Evolutionary conservation across 2,329 filamentous ascomycete species (phyloP).

Genomic region (Trichoderma pleuroti): DNA sequence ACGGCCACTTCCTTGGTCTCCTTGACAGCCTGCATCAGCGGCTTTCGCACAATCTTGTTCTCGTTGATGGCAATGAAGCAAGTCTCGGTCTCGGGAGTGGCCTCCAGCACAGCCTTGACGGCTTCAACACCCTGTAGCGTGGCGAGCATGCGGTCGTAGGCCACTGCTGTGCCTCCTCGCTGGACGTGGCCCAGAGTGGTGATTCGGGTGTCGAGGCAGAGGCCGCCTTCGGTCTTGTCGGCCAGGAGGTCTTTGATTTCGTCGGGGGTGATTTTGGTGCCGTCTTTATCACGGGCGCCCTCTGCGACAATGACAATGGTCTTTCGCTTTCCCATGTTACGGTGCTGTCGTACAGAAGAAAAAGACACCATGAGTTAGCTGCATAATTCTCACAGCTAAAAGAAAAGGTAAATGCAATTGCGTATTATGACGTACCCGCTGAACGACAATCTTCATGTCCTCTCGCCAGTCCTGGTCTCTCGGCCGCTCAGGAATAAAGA

Average conservation of each 20-base stretch:
- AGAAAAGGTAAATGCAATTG: background rate
- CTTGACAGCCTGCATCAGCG: slow-evolving; percentile 81
- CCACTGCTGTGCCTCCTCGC: slow-evolving; percentile 84
- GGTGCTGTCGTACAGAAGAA: slow-evolving; percentile 56
- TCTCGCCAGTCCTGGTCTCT: slow-evolving; percentile 82
- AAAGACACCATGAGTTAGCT: background rate
- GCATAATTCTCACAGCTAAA: background rate
- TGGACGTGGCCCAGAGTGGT: slow-evolving; percentile 98
- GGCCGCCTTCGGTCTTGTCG: slow-evolving; percentile 58
- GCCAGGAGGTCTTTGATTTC: slow-evolving; percentile 89
- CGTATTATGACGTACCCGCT: slow-evolving; percentile 51
- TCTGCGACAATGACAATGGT: slow-evolving; percentile 98
- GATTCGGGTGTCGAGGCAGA: slow-evolving; percentile 86
- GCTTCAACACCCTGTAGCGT: slow-evolving; percentile 94
- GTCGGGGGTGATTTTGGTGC: slow-evolving; percentile 76
- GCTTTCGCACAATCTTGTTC: slow-evolving; percentile 93
- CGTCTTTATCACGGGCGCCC: slow-evolving; percentile 79
- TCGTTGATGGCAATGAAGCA: slow-evolving; percentile 96
- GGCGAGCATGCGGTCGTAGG: slow-evolving; percentile 89
- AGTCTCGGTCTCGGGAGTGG: slow-evolving; percentile 82
- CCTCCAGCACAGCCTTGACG: slow-evolving; percentile 85
- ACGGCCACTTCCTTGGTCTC: slow-evolving; percentile 80
- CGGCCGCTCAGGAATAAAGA: slow-evolving; percentile 95
- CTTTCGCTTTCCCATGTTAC: slow-evolving; percentile 85
- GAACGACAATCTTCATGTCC: slow-evolving; percentile 78